Evolutionary conservation across 1,139 yeast genomes (phyloP), one percentile per base, ranked within the genome.

Genomic region (Debaryomyces robertsiae): DNA sequence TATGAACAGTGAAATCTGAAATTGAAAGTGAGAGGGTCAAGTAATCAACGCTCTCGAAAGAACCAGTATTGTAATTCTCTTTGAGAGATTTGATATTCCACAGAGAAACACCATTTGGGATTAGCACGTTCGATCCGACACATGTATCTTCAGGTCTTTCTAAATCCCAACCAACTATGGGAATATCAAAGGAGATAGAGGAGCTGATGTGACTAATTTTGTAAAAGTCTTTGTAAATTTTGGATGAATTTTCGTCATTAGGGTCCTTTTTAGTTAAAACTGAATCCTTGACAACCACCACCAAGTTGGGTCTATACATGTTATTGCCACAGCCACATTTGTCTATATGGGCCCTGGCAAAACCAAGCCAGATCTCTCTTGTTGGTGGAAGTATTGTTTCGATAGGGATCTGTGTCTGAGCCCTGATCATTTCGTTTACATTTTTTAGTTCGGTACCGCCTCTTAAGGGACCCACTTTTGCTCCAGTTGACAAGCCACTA

Each of bases 371-470:
- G 7, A 61, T 46, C 41, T 60, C 63, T 38, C 63, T 52, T 18
- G 50, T 48, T 3, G 44, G 38, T 0, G 58, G 55, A 4, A 53
- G 36, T 37, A 53, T 36, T 10, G 43, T 33, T 7, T 40, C 35
- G 50, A 44, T 52, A 48, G 11, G 57, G 56, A 22, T 16, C 3
- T 42, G 38, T 4, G 39, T 29, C 9, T 40, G 36, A 5, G 36
- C 16, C 30, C 32, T 40, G 16, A 60, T 37, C 13, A 60, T 31
- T 3, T 46, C 43, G 36, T 63, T 63, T 10, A 65, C 28, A 38
- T 61, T 65, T 3, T 65, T 42, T 36, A 68, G 44, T 38, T 64
- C 65, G 3, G 74, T 68, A 6, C 74, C 74, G 6, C 74, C 74
- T 43, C 74, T 51, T 9, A 68, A 54, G 2, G 67, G 64, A 1